Percentiles rank a stretch among this genome's conserved stretches.
phyloP scores from a whole-genome alignment of 768 basidiomycete species.

The Coprinopsis marcescibilis region DNA sequence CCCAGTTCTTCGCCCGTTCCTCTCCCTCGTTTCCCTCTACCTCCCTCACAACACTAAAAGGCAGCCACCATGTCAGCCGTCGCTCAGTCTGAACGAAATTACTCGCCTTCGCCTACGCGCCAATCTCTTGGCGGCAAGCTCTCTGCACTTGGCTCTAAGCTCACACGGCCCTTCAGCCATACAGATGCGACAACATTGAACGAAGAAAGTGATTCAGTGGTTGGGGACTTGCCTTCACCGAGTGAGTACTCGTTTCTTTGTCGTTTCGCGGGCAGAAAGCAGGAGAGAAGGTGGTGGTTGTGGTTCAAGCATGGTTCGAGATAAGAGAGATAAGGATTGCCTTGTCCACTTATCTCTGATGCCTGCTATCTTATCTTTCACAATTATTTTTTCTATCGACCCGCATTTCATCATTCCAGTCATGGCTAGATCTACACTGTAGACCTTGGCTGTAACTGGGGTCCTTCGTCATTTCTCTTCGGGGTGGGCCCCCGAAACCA shows the following conservation, averaged over 20 bases:
- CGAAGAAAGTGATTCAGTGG: neutral
- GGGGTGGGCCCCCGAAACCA: too few relatives aligned
- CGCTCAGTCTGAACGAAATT: neutral
- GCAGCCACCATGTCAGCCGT: too few relatives aligned
- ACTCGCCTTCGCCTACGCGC: neutral
- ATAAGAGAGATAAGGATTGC: slow-evolving; percentile 2
- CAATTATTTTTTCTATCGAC: neutral
- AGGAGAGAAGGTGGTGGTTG: neutral
- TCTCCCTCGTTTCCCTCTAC: too few relatives aligned
- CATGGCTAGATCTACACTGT: neutral
- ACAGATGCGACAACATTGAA: neutral
- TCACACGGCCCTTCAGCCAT: neutral
- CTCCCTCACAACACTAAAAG: too few relatives aligned
- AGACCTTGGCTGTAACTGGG: too few relatives aligned
- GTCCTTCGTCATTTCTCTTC: too few relatives aligned
- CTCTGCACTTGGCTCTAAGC: neutral
- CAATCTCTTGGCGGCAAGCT: neutral
- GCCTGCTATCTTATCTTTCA: neutral
- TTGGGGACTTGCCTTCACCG: too few relatives aligned
- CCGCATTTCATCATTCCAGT: neutral
- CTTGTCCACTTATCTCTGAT: neutral
- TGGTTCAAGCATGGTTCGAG: neutral
- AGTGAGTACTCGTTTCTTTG: neutral
- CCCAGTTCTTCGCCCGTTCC: too few relatives aligned
- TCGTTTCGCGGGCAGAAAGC: neutral